phyloP scores from a whole-genome alignment of 2,329 filamentous ascomycete species.

The Colletotrichum brevisporum region DNA sequence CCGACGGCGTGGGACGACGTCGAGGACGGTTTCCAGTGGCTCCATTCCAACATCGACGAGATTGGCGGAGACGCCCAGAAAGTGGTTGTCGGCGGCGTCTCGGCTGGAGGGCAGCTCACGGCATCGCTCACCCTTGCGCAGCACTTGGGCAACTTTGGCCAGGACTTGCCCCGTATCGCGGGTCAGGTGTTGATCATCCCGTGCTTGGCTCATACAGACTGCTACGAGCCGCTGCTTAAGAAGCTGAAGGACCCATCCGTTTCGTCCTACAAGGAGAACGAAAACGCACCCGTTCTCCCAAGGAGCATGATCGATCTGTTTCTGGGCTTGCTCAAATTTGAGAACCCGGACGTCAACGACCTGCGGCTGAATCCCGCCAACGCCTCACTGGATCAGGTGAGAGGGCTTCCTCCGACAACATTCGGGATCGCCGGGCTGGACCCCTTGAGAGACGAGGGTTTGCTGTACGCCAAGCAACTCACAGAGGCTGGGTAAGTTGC shows the following conservation, averaged over 20 bases:
- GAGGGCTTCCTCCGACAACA: constrained; percentile 58
- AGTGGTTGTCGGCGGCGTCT: constrained; percentile 64
- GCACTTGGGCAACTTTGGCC: constrained; percentile 46
- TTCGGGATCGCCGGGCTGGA: constrained; percentile 63
- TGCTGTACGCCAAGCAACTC: constrained; percentile 61
- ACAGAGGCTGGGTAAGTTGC: constrained; percentile 57
- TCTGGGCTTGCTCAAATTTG: constrained; percentile 47
- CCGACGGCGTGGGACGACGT: constrained; percentile 68
- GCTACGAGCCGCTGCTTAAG: constrained; percentile 49
- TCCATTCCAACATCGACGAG: constrained; percentile 57
- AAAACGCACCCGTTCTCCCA: constrained; percentile 64
- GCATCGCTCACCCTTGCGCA: constrained; percentile 57
- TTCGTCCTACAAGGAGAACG: constrained; percentile 61
- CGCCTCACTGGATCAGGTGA: constrained; percentile 50
- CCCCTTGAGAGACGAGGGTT: constrained; percentile 63
- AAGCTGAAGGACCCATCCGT: constrained; percentile 54
- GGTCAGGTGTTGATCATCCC: constrained; percentile 69
- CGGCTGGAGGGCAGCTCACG: constrained; percentile 61
- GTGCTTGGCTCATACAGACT: constrained; percentile 52
- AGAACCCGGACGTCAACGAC: constrained; percentile 48
- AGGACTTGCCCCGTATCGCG: constrained; percentile 51
- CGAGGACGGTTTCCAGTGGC: constrained; percentile 69
- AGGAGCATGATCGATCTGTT: constrained; percentile 52
- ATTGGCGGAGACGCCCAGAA: constrained; percentile 55
- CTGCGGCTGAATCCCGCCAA: constrained; percentile 56